Evolutionary conservation across 495 filamentous ascomycete genomes (phyloP).

Genomic region (Aspergillus carlsbadensis): DNA sequence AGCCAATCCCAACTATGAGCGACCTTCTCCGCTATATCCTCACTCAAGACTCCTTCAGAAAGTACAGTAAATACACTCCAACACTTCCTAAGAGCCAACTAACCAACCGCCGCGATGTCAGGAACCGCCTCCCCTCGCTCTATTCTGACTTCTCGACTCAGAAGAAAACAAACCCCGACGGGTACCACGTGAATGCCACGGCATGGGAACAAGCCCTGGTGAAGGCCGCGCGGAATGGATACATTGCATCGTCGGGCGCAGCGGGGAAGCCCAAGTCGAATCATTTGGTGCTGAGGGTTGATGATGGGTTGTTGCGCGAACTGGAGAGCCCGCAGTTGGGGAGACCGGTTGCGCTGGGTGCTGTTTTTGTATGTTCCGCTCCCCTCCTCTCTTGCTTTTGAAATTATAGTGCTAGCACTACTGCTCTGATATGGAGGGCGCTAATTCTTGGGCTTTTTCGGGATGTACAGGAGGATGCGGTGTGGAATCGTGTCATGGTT

Average conservation of each 20-base stretch:
- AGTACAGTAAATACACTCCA: conserved; percentile 35
- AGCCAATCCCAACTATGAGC: conserved; percentile 40
- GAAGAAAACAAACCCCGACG: conserved; percentile 81
- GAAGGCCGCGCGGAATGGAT: conserved; percentile 64
- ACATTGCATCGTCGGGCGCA: conserved; percentile 44
- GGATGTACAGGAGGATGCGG: conserved; percentile 58
- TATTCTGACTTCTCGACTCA: conserved; percentile 90
- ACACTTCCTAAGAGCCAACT: neutral
- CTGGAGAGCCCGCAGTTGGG: conserved; percentile 80
- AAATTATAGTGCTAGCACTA: neutral
- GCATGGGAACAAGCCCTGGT: conserved; percentile 80
- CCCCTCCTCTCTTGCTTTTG: neutral
- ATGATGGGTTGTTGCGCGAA: conserved; percentile 65
- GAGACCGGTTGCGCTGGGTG: conserved; percentile 74
- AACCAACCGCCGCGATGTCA: conserved; percentile 25
- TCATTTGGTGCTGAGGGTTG: conserved; percentile 62
- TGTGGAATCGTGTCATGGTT: conserved; percentile 65
- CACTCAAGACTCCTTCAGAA: conserved; percentile 62
- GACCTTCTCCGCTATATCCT: conserved; percentile 62
- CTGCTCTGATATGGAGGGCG: neutral
- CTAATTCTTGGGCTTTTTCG: conserved; percentile 3
- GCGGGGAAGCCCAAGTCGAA: conserved; percentile 33
- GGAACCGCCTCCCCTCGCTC: conserved; percentile 82
- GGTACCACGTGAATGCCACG: conserved; percentile 78
- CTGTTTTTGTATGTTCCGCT: conserved; percentile 61